Evolutionary conservation across 1,284 basidiomycete species (phyloP).

Genomic region (Ustilago cynodontis): DNA sequence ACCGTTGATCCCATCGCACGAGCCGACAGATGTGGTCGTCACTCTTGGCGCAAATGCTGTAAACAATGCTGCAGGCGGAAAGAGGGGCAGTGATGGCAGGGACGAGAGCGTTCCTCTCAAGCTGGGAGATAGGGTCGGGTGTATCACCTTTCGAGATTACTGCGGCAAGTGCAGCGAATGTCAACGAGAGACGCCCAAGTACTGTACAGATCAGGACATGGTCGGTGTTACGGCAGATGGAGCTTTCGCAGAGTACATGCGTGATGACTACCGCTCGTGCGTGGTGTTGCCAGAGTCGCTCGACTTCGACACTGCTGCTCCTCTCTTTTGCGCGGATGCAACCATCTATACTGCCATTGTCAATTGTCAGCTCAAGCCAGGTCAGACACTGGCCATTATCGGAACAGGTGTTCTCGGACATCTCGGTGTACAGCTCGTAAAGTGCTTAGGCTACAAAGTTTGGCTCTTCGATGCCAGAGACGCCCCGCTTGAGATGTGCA

Average conservation of each 20-base stretch:
- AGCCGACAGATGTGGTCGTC: slow-evolving; percentile 56
- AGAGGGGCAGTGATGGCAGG: neutral
- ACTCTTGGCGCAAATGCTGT: slow-evolving; percentile 21
- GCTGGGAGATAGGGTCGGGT: slow-evolving; percentile 60
- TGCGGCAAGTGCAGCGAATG: slow-evolving; percentile 55
- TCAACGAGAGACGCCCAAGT: slow-evolving; percentile 42
- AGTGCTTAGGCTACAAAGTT: slow-evolving; percentile 67
- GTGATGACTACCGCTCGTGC: slow-evolving; percentile 52
- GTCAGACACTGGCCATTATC: slow-evolving; percentile 70
- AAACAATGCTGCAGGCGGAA: slow-evolving; percentile 19
- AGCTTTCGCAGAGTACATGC: slow-evolving; percentile 58
- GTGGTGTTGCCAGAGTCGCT: slow-evolving; percentile 56
- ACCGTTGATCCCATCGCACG: slow-evolving; percentile 50
- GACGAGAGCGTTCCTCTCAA: slow-evolving; percentile 26
- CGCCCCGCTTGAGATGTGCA: slow-evolving; percentile 31
- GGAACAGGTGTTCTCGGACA: slow-evolving; percentile 71
- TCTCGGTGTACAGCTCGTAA: slow-evolving; percentile 67
- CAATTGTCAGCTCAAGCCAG: slow-evolving; percentile 38
- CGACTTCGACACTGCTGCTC: slow-evolving; percentile 64
- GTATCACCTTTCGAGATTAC: slow-evolving; percentile 54
- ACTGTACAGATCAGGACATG: slow-evolving; percentile 51
- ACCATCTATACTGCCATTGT: slow-evolving; percentile 70
- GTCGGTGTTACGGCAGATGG: slow-evolving; percentile 53
- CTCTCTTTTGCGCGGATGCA: slow-evolving; percentile 71
- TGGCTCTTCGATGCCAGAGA: slow-evolving; percentile 62